A percentile compares a stretch with the other conserved stretches of the same genome.
Evolutionary conservation across 768 basidiomycete genomes (phyloP).

Genomic region (Boletus bicolor): DNA sequence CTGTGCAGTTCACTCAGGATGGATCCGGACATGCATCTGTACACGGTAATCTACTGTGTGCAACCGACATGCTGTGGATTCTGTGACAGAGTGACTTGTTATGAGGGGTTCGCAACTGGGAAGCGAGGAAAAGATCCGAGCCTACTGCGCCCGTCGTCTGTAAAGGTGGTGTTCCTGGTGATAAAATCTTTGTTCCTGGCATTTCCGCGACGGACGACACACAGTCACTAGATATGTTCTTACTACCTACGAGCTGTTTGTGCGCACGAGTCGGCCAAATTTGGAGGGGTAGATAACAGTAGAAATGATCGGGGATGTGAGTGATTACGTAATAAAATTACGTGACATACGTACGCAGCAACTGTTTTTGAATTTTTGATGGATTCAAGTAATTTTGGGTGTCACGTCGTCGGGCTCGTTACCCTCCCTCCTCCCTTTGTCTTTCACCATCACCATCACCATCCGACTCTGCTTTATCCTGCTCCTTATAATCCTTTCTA

Average conservation of each 20-base stretch:
- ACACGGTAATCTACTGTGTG: too few relatives aligned
- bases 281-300: constrained; percentile 10
- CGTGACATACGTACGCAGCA: constrained; percentile 30
- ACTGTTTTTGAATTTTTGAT: constrained; percentile 35
- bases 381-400: constrained; percentile 29
- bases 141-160: background rate
- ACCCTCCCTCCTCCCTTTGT: constrained; percentile 24
- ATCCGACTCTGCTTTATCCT: constrained; percentile 16
- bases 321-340: constrained; percentile 28
- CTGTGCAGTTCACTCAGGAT: too few relatives aligned
- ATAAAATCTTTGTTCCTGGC: background rate
- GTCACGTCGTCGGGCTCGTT: constrained; percentile 27
- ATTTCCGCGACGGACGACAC: background rate
- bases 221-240: background rate
- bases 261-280: background rate
- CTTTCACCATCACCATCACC: constrained; percentile 31
- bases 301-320: constrained; percentile 24
- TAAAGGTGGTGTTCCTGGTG: background rate
- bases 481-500: constrained; percentile 15
- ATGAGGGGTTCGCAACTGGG: background rate
- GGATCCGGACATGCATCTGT: too few relatives aligned
- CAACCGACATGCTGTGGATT: background rate
- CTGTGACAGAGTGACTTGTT: constrained; percentile 1
- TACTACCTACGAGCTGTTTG: background rate
- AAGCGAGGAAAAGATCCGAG: constrained; percentile 7